These are phyloP conservation scores for Didymella pinodella DNA, from an alignment of 2,329 filamentous ascomycete genomes.

Conservation along the genomic window DNA sequence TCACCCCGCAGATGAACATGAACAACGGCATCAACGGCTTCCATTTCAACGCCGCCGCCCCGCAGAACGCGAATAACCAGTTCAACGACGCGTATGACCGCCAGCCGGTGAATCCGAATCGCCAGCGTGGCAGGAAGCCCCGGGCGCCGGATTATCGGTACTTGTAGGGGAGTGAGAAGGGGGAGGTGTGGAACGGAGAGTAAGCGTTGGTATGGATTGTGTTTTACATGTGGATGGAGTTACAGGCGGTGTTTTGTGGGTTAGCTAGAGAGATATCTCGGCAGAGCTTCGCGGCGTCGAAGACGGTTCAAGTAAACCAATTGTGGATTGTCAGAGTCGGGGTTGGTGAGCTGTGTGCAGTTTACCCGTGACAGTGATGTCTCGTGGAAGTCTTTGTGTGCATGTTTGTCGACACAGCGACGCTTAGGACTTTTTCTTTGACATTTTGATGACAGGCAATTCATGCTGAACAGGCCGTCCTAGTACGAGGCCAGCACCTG, in stretches of 20 bases:
- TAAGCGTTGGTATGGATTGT: neutral
- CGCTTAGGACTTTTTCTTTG: too few species aligned
- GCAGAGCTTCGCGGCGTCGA: neutral
- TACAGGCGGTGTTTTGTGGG: neutral
- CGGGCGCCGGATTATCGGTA: constrained; percentile 78
- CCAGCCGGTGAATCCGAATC: constrained; percentile 92
- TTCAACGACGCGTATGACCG: constrained; percentile 83
- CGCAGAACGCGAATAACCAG: constrained; percentile 35
- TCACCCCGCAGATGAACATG: constrained; percentile 22
- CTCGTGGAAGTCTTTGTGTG: too few species aligned
- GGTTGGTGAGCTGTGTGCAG: too few species aligned
- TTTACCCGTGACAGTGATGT: too few species aligned
- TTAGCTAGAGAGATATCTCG: neutral
- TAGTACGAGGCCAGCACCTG: too few species aligned
- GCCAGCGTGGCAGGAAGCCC: constrained; percentile 79
- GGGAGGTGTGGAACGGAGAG: too few species aligned
- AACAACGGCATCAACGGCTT: neutral
- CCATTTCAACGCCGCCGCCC: neutral
- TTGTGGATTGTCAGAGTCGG: neutral
- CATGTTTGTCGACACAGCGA: too few species aligned
- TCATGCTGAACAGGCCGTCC: too few species aligned
- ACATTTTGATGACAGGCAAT: too few species aligned
- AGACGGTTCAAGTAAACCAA: neutral
- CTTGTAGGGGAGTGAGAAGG: constrained; percentile 8
- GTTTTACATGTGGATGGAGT: neutral